phyloP scores from a whole-genome alignment of 2,329 filamentous ascomycete species.

The Emericellopsis atlantica region DNA sequence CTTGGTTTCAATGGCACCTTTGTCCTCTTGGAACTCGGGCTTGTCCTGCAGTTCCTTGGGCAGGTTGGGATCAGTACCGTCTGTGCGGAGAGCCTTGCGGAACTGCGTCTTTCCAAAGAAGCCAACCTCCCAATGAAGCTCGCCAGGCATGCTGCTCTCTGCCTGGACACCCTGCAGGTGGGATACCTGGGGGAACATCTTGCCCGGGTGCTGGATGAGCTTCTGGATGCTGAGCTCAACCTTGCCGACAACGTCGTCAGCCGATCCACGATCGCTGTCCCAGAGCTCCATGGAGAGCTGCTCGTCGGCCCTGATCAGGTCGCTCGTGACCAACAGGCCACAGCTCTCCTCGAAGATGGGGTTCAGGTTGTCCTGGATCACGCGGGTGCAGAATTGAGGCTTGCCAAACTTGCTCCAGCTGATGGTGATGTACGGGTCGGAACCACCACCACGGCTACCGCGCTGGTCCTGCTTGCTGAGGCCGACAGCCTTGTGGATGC shows the following conservation, averaged over 20 bases:
- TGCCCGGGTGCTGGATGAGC: constrained; percentile 81
- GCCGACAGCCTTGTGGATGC: constrained; percentile 76
- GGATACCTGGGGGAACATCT: constrained; percentile 83
- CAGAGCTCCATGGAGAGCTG: constrained; percentile 88
- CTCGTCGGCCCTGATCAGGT: constrained; percentile 87
- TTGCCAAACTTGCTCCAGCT: constrained; percentile 95
- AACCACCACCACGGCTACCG: constrained; percentile 74
- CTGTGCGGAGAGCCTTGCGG: constrained; percentile 69
- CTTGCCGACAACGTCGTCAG: constrained; percentile 92
- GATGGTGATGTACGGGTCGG: constrained; percentile 90
- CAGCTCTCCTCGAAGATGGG: constrained; percentile 85
- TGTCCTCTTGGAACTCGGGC: constrained; percentile 67
- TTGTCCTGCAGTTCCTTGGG: constrained; percentile 62
- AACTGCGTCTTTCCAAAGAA: constrained; percentile 90
- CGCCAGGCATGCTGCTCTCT: constrained; percentile 79
- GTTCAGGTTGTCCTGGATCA: constrained; percentile 90
- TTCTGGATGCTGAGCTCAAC: constrained; percentile 89
- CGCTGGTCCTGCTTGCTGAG: constrained; percentile 84
- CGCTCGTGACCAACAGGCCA: constrained; percentile 73
- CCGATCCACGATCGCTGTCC: constrained; percentile 87
- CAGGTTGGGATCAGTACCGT: constrained; percentile 70
- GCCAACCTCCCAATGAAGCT: constrained; percentile 91
- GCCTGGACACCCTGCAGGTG: constrained; percentile 73
- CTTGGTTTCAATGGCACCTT: constrained; percentile 56
- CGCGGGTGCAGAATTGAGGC: constrained; percentile 92